Base-by-base conservation (phyloP, 352 stramenopile species). In the Globisporangium radiosum region DNA sequence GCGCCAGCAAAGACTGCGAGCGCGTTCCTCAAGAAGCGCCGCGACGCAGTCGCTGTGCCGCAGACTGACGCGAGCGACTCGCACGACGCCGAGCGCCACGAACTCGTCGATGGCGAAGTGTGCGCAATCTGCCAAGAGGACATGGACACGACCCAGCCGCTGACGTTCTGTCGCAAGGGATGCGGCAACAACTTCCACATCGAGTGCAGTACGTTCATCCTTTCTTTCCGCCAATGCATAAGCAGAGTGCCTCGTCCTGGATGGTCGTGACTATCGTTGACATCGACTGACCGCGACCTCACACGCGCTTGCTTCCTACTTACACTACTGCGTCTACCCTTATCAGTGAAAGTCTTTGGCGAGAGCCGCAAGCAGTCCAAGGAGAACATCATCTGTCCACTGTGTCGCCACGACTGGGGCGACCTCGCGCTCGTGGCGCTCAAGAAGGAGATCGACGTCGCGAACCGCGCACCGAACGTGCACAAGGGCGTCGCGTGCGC, bases 81-180 rank as follows among this genome's bases (percentile, higher is more conserved):
- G 9, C 53, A 56, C 0, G 70, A 84, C 1, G 72, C 73, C 14
- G 63, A 76, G 13, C 64, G 81, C 17, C 81, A 90, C 43, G 72
- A 82, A 8, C 52, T 94, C 7, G 78, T 85, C 7, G 70, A 83
- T 13, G 85, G 85, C 7, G 81, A 93, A 73, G 80, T 92, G 25
- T 94, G 85, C 40, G 81, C 81, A 14, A 91, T 94, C 53, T 94
- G 84, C 42, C 84, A 92, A 49, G 85, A 93, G 66, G 84, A 91
- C 19, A 92, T 94, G 81, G 68, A 76, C 6, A 58, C 64, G 15
- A 68, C 62, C 10, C 70, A 92, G 33, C 67, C 75, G 4, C 68
- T 94, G 8, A 92, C 84, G 3, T 94, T 73, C 57, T 94, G 85
- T 43, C 71, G 76, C 9, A 88, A 86, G 70, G 80, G 85, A 47